Evolutionary conservation across 208 protist genomes (phyloP).

Genomic region (Angomonas ambiguus): DNA sequence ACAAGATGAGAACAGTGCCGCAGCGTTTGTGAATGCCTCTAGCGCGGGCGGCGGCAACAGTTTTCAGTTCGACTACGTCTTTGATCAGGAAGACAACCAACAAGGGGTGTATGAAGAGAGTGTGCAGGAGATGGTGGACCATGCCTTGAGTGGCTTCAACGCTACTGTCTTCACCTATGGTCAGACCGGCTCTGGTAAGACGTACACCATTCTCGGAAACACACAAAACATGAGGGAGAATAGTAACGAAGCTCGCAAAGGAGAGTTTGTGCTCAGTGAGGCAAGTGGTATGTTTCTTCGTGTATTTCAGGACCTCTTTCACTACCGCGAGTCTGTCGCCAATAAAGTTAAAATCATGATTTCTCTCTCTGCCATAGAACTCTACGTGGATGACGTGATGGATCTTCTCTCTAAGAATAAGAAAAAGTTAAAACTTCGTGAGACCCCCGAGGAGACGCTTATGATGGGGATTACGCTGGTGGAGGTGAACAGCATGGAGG

Average conservation of each 20-base stretch:
- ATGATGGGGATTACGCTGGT: conserved; percentile 51
- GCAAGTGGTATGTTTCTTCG: conserved; percentile 77
- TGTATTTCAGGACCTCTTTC: conserved; percentile 83
- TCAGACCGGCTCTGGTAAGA: conserved; percentile 89
- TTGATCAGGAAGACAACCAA: conserved; percentile 76
- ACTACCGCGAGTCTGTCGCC: conserved; percentile 42
- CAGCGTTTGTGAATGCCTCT: background rate
- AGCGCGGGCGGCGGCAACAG: conserved; percentile 20
- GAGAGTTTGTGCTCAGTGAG: conserved; percentile 23
- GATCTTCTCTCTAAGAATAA: conserved; percentile 70
- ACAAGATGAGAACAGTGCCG: conserved; percentile 35
- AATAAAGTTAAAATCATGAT: conserved; percentile 57
- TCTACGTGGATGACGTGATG: conserved; percentile 86
- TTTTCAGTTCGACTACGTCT: conserved; percentile 87
- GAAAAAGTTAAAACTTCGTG: conserved; percentile 79
- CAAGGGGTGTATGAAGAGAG: conserved; percentile 72
- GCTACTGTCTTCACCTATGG: conserved; percentile 90
- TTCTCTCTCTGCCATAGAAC: conserved; percentile 80
- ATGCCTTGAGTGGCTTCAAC: conserved; percentile 69
- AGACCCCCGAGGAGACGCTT: conserved; percentile 72
- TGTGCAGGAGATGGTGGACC: conserved; percentile 80
- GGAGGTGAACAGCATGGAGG: conserved; percentile 63
- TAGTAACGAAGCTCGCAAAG: conserved; percentile 3
- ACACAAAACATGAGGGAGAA: conserved; percentile 22
- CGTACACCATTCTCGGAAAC: conserved; percentile 86